Evolutionary conservation across 345 rosid species (phyloP).

Genomic region (Populus euphratica): DNA sequence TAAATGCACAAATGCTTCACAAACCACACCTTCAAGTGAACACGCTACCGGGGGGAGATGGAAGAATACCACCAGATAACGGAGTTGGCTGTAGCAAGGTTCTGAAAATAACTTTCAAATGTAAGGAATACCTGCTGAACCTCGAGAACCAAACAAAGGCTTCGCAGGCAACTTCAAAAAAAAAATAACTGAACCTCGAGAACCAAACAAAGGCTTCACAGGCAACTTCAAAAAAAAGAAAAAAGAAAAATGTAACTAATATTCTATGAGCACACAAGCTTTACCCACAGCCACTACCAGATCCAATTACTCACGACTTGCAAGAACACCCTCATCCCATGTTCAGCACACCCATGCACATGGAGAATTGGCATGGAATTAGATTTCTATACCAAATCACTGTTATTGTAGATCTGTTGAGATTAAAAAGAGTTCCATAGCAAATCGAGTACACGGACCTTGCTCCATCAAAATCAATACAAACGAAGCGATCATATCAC

Average conservation of each 20-base stretch:
- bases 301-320: conserved; percentile 49
- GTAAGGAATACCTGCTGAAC: neutral
- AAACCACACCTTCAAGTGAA: neutral
- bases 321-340: conserved; percentile 73
- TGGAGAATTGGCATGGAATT: neutral
- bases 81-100: neutral
- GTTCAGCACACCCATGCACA: conserved; percentile 54
- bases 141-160: neutral
- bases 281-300: conserved; percentile 23
- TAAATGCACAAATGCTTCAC: neutral
- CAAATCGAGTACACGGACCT: conserved; percentile 46
- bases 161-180: neutral
- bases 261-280: neutral
- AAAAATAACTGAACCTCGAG: neutral
- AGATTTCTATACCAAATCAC: neutral
- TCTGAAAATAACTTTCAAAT: neutral
- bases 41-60: neutral
- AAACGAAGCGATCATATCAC: conserved; percentile 78
- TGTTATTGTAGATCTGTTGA: neutral
- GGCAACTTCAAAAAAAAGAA: neutral
- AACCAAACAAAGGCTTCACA: neutral
- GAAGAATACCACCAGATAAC: neutral
- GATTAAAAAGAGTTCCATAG: neutral
- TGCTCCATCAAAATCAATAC: conserved; percentile 67
- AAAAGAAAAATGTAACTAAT: too few relatives aligned